Base-by-base conservation (phyloP, 768 basidiomycete genomes). In the Mycena epipterygia region DNA sequence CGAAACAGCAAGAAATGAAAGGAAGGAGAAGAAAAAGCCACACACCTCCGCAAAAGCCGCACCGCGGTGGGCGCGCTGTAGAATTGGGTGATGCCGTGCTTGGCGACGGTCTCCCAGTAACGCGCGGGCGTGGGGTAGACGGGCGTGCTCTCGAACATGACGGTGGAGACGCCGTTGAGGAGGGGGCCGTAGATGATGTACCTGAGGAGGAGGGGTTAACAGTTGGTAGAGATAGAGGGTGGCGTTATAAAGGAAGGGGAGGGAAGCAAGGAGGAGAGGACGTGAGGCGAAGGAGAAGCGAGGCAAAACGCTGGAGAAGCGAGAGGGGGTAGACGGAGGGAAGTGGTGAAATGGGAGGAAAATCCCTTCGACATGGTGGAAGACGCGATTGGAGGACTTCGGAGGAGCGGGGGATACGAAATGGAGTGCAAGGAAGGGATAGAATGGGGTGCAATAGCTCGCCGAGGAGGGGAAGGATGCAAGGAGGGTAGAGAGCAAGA, bases 131-230 rank as follows among this genome's bases (percentile, higher is more conserved):
- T 95, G 17, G 97, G 97, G 85, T 98, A 98, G 74, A 98, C 91
- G 19, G 97, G 98, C 3, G 98, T 99, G 33, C 93, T 94, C 82
- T 99, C 97, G 83, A 98, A 99, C 65, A 98, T 93, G 71, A 88
- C 91, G 7, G 94, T 95, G n/a, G 91, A 85, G 39, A 93, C 89
- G 48, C 94, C 94, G 73, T 93, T 92, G n/a, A 88, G 84, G 59
- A 98, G 91, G 3, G 97, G 97, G 17, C 97, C 97, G 81, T 98
- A 98, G 73, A 98, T 88, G 78, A 99, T 98, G 84, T 98, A 95
- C 17, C 90, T 91, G 69, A 35, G 46, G 19, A 13, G 5, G 29
- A 4, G 6, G 25, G 5, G 62, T 68, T 17, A 59, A 39, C 39
- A 32, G n/a, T 1, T 13, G 17, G 35, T 6, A 27, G 8, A 48